Conservation (phyloP, 495 filamentous ascomycete genomes). For the Clohesyomyces aquaticus region DNA sequence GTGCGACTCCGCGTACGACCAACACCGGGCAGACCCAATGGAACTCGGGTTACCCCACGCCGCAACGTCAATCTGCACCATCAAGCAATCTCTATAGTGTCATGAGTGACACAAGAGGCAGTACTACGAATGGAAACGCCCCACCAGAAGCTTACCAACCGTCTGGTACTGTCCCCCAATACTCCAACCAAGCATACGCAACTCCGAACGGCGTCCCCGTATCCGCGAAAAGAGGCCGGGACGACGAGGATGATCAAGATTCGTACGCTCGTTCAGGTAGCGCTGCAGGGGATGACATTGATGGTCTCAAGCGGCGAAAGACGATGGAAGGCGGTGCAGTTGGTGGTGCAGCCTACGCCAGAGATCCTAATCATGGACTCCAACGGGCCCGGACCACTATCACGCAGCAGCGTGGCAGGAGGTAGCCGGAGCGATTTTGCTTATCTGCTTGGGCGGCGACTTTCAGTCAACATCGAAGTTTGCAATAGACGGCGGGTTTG, state of each 20-base stretch:
- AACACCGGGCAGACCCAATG: conserved; percentile 73
- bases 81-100: conserved; percentile 87
- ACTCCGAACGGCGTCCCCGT: conserved; percentile 68
- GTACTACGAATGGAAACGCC: conserved; percentile 65
- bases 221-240: conserved; percentile 79
- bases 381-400: conserved; percentile 32
- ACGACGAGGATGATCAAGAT: conserved; percentile 64
- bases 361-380: conserved; percentile 27
- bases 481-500: conserved; percentile 38
- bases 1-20: conserved; percentile 82
- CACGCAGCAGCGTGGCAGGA: conserved; percentile 33
- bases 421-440: conserved; percentile 28
- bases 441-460: conserved; percentile 27
- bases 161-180: conserved; percentile 50
- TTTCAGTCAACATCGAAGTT: conserved; percentile 25
- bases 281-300: conserved; percentile 52
- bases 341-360: conserved; percentile 50
- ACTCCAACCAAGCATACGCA: conserved; percentile 63
- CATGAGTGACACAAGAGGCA: conserved; percentile 79
- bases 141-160: conserved; percentile 55
- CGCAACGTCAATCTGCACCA: conserved; percentile 69
- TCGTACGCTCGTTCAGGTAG: conserved; percentile 67
- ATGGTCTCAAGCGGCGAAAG: conserved; percentile 82
- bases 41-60: conserved; percentile 75
- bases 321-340: conserved; percentile 67